A percentile compares a stretch with the other conserved stretches of the same genome.
phyloP scores from a whole-genome alignment of 2,329 filamentous ascomycete genomes.

The Trichoderma sp. region DNA sequence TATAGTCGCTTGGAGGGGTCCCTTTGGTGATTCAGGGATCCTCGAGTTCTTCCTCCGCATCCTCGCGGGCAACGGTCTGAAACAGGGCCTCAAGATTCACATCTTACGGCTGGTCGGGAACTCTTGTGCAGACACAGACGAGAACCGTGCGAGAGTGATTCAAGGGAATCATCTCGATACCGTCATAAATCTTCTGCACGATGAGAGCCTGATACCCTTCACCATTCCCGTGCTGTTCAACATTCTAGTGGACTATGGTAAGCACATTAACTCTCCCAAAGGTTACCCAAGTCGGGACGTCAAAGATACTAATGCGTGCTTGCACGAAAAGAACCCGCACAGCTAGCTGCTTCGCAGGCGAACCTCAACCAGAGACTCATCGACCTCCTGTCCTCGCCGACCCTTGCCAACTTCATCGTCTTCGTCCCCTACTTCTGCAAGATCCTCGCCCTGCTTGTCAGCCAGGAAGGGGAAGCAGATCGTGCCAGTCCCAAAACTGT shows the following conservation, averaged over 20 bases:
- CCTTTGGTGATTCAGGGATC: slow-evolving; percentile 60
- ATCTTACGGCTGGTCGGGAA: slow-evolving; percentile 62
- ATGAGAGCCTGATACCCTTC: slow-evolving; percentile 54
- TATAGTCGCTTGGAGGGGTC: slow-evolving; percentile 58
- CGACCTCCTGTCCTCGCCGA: slow-evolving; percentile 51
- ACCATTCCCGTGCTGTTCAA: slow-evolving; percentile 64
- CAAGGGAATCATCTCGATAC: slow-evolving; percentile 50
- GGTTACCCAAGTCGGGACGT: background rate
- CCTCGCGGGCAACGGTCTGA: slow-evolving; percentile 45
- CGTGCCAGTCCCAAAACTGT: slow-evolving; percentile 52
- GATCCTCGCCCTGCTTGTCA: slow-evolving; percentile 56
- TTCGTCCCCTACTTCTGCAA: slow-evolving; percentile 59
- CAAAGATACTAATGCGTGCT: slow-evolving; percentile 47
- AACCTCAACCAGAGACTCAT: slow-evolving; percentile 54
- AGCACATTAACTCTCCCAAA: slow-evolving; percentile 30
- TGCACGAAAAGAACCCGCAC: slow-evolving; percentile 62
- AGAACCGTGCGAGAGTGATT: slow-evolving; percentile 60
- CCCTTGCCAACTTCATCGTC: slow-evolving; percentile 45
- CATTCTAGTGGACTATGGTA: slow-evolving; percentile 65
- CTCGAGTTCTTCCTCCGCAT: slow-evolving; percentile 58
- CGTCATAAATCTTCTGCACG: slow-evolving; percentile 52
- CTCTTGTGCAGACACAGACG: slow-evolving; percentile 64
- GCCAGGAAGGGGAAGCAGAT: slow-evolving; percentile 53
- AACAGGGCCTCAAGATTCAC: slow-evolving; percentile 54
- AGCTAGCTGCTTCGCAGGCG: slow-evolving; percentile 56